Evolutionary conservation across 78 protist species (phyloP).

Genomic region (Cyanophora paradoxa): DNA sequence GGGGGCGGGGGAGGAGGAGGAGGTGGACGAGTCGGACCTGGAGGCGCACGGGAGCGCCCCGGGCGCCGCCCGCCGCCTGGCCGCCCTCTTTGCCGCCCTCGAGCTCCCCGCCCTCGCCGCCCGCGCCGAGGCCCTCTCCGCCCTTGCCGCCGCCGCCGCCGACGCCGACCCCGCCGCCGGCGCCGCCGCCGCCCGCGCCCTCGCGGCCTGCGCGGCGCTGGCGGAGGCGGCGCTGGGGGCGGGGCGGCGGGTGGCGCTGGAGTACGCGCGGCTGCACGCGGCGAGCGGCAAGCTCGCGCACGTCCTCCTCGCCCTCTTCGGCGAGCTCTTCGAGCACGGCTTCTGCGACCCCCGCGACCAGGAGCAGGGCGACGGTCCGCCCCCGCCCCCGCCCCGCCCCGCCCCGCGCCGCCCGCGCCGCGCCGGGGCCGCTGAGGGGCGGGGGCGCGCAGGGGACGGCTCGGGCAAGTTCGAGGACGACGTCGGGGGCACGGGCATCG

Average conservation of each 20-base stretch:
- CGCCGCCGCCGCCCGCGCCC: not conserved
- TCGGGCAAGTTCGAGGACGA: conserved; percentile 26
- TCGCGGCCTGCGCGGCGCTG: not conserved
- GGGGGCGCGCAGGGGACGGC: too few relatives aligned
- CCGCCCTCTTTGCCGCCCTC: too few relatives aligned
- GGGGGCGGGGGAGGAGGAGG: not conserved
- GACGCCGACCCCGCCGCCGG: not conserved
- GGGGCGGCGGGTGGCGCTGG: not conserved
- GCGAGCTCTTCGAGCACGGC: not conserved
- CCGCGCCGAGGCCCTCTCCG: not conserved
- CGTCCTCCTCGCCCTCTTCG: not conserved
- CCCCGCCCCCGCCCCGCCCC: not conserved
- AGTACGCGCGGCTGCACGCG: too few relatives aligned
- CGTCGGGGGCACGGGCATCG: conserved; percentile 67
- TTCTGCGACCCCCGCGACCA: not conserved
- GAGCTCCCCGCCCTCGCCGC: too few relatives aligned
- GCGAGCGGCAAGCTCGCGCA: not conserved
- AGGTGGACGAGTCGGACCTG: not conserved
- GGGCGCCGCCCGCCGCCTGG: not conserved
- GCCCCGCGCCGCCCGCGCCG: not conserved
- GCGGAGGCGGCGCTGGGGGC: not conserved
- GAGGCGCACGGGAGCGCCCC: not conserved
- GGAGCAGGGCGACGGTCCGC: too few relatives aligned
- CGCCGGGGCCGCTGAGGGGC: not conserved
- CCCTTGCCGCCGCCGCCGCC: not conserved